These are phyloP conservation scores for Turritis glabra DNA, from an alignment of 345 rosid genomes.

Conservation along the genomic window DNA sequence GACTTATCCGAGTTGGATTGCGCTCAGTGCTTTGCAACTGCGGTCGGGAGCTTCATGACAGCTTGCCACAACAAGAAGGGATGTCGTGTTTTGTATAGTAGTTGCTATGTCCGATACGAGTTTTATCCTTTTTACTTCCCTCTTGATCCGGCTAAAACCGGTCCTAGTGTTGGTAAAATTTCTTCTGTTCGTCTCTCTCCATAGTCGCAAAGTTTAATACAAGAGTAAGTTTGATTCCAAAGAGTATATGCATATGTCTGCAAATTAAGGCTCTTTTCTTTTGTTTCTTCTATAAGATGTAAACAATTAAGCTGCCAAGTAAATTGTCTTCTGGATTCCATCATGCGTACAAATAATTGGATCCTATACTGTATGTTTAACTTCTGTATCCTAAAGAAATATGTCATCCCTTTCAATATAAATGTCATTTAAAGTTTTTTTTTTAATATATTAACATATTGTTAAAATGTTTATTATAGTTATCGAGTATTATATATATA, in stretches of 20 bases:
- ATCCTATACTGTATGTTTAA: neutral
- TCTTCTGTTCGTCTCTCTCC: constrained; percentile 40
- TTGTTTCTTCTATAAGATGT: constrained; percentile 14
- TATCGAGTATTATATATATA: no score
- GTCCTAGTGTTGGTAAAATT: constrained; percentile 22
- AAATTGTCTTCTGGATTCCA: neutral
- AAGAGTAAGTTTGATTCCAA: neutral
- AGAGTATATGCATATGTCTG: neutral
- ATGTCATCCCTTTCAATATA: neutral
- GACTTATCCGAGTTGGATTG: constrained; percentile 57
- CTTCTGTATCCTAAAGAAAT: neutral
- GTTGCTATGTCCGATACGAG: constrained; percentile 75
- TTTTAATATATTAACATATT: no score
- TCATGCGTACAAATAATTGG: neutral
- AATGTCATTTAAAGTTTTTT: no score
- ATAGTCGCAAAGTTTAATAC: constrained; percentile 24
- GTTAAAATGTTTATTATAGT: no score
- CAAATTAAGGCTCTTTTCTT: neutral
- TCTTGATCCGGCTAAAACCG: constrained; percentile 42
- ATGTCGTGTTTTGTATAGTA: constrained; percentile 65
- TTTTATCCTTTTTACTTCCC: constrained; percentile 84
- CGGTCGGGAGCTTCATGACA: constrained; percentile 52
- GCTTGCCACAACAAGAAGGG: constrained; percentile 58
- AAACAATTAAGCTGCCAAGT: neutral
- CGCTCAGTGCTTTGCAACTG: constrained; percentile 75